These are phyloP conservation scores for Alternaria triticimaculans DNA, from an alignment of 2,329 filamentous ascomycete species.

Conservation along the genomic window DNA sequence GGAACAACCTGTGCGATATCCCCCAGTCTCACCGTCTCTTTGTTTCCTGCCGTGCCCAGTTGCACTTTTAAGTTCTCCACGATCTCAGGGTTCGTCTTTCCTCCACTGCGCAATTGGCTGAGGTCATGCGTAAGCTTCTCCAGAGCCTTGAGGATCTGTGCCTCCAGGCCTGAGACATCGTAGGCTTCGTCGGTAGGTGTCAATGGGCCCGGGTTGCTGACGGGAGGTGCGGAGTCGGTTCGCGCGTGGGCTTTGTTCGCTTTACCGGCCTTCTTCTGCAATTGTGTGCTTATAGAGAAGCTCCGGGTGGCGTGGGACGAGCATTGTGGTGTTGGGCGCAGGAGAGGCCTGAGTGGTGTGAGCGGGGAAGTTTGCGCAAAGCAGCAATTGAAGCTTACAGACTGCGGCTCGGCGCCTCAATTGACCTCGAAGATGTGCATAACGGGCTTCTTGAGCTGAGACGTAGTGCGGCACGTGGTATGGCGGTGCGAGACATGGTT, in stretches of 20 bases:
- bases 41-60: conserved; percentile 55
- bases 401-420: conserved; percentile 33
- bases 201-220: conserved; percentile 23
- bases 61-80: conserved; percentile 68
- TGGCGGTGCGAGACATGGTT: conserved; percentile 35
- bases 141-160: conserved; percentile 62
- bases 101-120: conserved; percentile 66
- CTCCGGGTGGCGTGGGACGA: conserved; percentile 17
- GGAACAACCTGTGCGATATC: conserved; percentile 73
- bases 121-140: conserved; percentile 67
- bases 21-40: conserved; percentile 61
- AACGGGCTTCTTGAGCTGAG: conserved; percentile 23
- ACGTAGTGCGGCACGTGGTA: conserved; percentile 31
- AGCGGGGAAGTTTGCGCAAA: conserved; percentile 3
- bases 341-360: conserved; percentile 19
- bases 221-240: conserved; percentile 43
- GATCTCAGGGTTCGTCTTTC: conserved; percentile 66
- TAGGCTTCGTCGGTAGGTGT: conserved; percentile 61
- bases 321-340: conserved; percentile 16
- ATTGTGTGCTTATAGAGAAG: conserved; percentile 53
- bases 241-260: conserved; percentile 51
- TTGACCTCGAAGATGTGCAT: conserved; percentile 19
- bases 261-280: conserved; percentile 63
- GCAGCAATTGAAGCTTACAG: conserved; percentile 27
- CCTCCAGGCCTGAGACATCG: conserved; percentile 65